Evolutionary conservation across 129 eudicot genomes (phyloP), one percentile per base, ranked within the genome.

Genomic region (Apium graveolens): DNA sequence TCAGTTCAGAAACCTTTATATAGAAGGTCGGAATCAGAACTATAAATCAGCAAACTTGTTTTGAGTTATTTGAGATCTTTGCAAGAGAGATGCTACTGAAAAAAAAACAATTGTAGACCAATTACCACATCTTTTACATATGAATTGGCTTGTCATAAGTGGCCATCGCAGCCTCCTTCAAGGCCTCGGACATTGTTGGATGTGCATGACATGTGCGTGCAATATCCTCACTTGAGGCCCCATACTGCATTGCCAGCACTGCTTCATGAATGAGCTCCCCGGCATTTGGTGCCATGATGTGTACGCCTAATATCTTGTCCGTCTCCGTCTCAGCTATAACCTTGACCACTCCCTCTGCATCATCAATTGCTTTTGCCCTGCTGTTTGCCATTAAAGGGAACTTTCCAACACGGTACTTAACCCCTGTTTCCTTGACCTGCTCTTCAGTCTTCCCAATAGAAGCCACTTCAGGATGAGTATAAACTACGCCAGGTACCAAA

Each of bases 101-200:
- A 76, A 43, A 73, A 78, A 75, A 11, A 51, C 27, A 78, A 83
- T 65, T 45, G 26, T 66, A 63, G 14, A 39, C 49, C 76, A 60
- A 27, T 34, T 48, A 77, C 78, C 79, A 53, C 63, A 24, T 35
- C 63, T 48, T 80, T 87, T 89, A 91, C 35, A 92, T 92, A 84
- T 89, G 96, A 83, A 92, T 92, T 78, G 97, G 84, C 81, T 90
- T 92, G 84, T 88, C 97, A 71, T 88, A 88, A 37, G 97, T 90
- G 27, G 96, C 97, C 96, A 92, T 90, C 11, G 97, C 97, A 70
- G 97, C 97, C 76, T 92, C 97, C 84, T 92, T 92, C 78, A 92
- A 70, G 7, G 97, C 97, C 85, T 92, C 97, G 27, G 93, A 90
- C 93, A 92, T 84, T 14, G 97, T 92, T 27, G 97, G 97, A 83